These are phyloP conservation scores for Fusarium proliferatum DNA, from an alignment of 2,329 filamentous ascomycete species.

Conservation along the genomic window DNA sequence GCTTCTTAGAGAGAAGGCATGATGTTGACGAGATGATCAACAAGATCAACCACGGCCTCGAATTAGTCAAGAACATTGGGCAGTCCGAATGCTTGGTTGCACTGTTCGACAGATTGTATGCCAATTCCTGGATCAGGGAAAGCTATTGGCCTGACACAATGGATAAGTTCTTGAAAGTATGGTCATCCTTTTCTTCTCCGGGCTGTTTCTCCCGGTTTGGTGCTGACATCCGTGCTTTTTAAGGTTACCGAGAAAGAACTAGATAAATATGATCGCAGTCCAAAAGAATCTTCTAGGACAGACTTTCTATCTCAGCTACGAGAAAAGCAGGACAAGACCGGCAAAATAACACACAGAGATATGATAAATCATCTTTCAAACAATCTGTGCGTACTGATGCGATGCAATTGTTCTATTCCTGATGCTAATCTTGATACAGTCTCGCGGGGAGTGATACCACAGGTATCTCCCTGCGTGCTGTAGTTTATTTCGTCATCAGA, in stretches of 20 bases:
- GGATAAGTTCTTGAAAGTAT: not conserved
- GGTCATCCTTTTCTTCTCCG: not conserved
- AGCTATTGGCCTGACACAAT: not conserved
- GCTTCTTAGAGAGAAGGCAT: not conserved
- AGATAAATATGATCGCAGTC: not conserved
- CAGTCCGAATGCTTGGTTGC: not conserved
- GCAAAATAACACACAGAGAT: not conserved
- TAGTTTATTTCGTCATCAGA: not conserved
- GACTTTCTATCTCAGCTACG: not conserved
- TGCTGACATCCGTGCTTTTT: rapidly evolving
- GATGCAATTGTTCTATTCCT: too few relatives aligned
- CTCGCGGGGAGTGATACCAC: not conserved
- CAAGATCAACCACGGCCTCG: not conserved
- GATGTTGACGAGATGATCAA: not conserved
- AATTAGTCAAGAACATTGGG: not conserved
- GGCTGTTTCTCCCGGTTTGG: not conserved
- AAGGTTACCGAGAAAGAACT: not conserved
- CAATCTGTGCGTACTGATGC: not conserved
- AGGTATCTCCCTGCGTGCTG: not conserved
- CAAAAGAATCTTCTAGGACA: not conserved
- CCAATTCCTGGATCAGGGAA: not conserved
- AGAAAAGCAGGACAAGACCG: not conserved
- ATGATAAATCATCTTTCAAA: not conserved
- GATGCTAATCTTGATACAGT: not conserved
- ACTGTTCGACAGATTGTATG: not conserved